Evolutionary conservation across 2,329 filamentous ascomycete species (phyloP).

Genomic region (Trichoderma brevicompactum): DNA sequence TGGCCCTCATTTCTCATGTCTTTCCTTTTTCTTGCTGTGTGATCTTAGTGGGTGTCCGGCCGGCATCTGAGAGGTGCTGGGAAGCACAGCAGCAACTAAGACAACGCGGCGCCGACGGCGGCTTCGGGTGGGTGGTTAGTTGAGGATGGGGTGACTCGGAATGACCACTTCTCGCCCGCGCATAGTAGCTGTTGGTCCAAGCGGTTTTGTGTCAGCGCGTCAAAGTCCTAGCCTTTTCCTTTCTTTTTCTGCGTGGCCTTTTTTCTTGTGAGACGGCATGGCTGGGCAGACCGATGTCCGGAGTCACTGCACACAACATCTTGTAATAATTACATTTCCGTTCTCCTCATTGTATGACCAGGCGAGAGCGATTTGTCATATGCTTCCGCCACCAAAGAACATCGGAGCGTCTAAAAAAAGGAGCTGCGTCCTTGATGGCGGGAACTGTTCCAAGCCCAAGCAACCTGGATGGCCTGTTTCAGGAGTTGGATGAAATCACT

Average conservation of each 20-base stretch:
- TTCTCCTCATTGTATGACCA: background rate
- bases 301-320: background rate
- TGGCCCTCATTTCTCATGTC: conserved; percentile 1
- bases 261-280: background rate
- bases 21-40: background rate
- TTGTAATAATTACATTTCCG: background rate
- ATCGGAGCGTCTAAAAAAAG: background rate
- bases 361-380: conserved; percentile 3
- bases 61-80: background rate
- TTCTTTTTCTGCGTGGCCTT: background rate
- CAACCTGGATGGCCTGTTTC: background rate
- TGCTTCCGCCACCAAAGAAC: background rate
- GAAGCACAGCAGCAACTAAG: background rate
- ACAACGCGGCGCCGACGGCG: conserved; percentile 1
- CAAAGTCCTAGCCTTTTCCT: background rate
- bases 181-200: background rate
- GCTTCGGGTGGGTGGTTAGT: background rate
- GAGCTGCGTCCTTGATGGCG: background rate
- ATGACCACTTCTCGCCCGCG: background rate
- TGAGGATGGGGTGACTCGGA: background rate
- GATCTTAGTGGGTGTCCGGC: background rate
- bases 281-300: background rate
- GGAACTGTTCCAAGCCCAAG: background rate
- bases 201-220: background rate
- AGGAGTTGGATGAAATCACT: background rate